Evolutionary conservation across 108 stramenopile species (phyloP), one percentile per base, ranked within the genome.

Genomic region (Stephanodiscus minutulus): DNA sequence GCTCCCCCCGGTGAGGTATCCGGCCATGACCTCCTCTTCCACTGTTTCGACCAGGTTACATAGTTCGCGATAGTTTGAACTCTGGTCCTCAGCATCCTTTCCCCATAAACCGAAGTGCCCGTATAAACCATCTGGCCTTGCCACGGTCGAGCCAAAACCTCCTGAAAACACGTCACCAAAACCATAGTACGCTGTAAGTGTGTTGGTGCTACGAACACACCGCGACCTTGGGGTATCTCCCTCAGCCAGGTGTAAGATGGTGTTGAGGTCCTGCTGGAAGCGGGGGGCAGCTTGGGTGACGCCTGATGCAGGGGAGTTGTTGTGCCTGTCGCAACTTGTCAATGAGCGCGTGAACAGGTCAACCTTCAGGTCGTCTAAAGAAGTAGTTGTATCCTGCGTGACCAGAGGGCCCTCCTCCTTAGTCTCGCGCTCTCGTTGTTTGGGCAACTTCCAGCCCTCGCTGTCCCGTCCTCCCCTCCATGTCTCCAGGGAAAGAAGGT

Each of bases 381-480:
- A 4, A 2, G 31, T 20, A 5, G 11, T 54, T 54, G 10, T 24
- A 11, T 24, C 22, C 1, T n/a, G n/a, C n/a, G n/a, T n/a, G n/a
- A n/a, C n/a, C 18, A 5, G 24, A 54, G 24, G 22, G n/a, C n/a
- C n/a, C n/a, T 24, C 20, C 22, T 54, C 10, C 21, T 54, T 6
- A 6, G 18, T 24, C 53, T 22, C 53, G 7, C 2, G 21, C 20
- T 54, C 53, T 20, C 5, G 5, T 18, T 18, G 5, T 6, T 54
- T 24, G 53, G 22, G 20, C 53, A 54, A 24, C 22, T 54, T 54
- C 53, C 53, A 54, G 22, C 53, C 53, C 24, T 54, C 53, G 1
- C 3, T 24, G 24, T 54, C 53, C 3, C 22, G 53, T 24, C 22
- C 53, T 54, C 53, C n/a, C 10, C 53, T 22, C 53, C 53, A 54